Conservation (phyloP, 768 basidiomycete species). For the Vararia minispora region DNA sequence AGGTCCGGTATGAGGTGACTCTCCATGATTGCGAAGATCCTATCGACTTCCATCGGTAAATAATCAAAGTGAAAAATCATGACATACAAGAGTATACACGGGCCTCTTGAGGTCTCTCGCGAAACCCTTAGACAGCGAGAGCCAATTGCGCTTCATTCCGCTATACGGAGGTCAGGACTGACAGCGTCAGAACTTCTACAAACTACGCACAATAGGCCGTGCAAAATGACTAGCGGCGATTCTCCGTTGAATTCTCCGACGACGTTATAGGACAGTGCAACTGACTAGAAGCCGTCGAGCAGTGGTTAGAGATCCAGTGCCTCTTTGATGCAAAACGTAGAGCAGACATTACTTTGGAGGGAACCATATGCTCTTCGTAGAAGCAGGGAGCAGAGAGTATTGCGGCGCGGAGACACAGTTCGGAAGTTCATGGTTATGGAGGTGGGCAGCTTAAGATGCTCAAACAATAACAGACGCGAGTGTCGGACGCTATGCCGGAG, state of each 20-base stretch:
- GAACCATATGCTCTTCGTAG: no score
- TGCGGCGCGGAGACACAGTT: no score
- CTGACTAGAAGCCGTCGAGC: slow-evolving; percentile 16
- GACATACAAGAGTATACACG: slow-evolving; percentile 59
- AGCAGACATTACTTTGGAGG: no score
- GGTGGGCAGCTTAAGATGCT: no score
- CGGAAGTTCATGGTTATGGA: no score
- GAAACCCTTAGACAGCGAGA: slow-evolving; percentile 68
- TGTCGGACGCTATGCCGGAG: no score
- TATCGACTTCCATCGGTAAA: slow-evolving; percentile 17
- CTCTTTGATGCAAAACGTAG: no score
- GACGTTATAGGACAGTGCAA: no score
- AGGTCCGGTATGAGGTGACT: slow-evolving; percentile 61
- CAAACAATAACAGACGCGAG: no score
- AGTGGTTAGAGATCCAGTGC: no score
- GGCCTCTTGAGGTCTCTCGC: slow-evolving; percentile 50
- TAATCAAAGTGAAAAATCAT: background rate
- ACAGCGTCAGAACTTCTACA: background rate
- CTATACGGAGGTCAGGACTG: slow-evolving; percentile 15
- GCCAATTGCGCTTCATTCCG: slow-evolving; percentile 87
- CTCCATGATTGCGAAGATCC: slow-evolving; percentile 88
- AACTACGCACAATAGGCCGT: slow-evolving; percentile 48
- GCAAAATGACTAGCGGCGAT: slow-evolving; percentile 43
- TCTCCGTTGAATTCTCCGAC: no score
- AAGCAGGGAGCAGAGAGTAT: no score